Conservation (phyloP, 805 yeast species). For the Candida khao-thaluensis region DNA sequence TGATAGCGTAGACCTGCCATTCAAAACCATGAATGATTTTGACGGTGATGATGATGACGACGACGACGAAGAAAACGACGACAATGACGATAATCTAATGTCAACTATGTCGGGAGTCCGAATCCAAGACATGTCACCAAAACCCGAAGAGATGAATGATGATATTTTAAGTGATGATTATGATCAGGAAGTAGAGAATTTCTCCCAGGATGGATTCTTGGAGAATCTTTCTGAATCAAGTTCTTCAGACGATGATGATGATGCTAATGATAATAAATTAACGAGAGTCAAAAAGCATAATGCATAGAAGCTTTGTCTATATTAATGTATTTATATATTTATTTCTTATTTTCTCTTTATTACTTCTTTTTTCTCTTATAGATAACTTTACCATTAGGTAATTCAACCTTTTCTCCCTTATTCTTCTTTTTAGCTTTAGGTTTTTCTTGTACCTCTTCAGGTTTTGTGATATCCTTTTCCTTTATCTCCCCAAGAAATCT, state of each 20-base stretch:
- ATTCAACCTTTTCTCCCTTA: conserved; percentile 45
- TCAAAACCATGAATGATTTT: conserved; percentile 1
- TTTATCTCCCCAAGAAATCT: conserved; percentile 19
- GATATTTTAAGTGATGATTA: conserved; percentile 27
- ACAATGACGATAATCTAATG: conserved; percentile 22
- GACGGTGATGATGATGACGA: conserved; percentile 3
- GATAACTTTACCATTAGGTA: conserved; percentile 64
- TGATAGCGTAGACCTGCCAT: background rate
- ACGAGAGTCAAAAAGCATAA: conserved; percentile 43
- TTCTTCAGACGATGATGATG: conserved; percentile 28
- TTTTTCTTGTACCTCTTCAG: conserved; percentile 8
- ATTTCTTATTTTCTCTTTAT: background rate
- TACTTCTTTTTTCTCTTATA: conserved; percentile 24
- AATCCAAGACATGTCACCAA: conserved; percentile 36
- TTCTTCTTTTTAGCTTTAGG: conserved; percentile 31
- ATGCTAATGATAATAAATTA: conserved; percentile 33
- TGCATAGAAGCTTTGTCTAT: no score
- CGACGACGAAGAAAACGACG: conserved; percentile 15
- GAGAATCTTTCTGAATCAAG: conserved; percentile 46
- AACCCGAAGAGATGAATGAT: conserved; percentile 19
- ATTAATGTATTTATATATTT: no score
- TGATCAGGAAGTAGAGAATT: conserved; percentile 24
- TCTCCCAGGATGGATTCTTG: conserved; percentile 31
- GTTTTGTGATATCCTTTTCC: conserved; percentile 10
- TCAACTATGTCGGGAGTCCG: conserved; percentile 19